Percentiles rank a stretch among this genome's conserved stretches.
These are phyloP conservation scores for Picochlorum sp. DNA, from an alignment of 139 green algal species.

Conservation along the genomic window DNA sequence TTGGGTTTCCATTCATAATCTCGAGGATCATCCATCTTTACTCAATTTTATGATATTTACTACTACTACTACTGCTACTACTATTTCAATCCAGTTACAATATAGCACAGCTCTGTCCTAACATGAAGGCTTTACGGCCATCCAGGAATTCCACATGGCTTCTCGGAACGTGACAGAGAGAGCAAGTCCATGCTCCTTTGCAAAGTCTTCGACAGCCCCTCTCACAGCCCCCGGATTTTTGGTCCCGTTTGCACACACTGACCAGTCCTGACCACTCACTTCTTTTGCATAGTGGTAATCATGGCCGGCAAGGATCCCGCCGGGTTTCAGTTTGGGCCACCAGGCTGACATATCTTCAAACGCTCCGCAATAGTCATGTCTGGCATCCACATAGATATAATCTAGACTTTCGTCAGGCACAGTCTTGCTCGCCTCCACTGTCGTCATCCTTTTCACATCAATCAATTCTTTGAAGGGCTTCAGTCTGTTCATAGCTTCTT, in stretches of 20 bases:
- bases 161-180: background rate
- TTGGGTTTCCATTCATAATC: no score
- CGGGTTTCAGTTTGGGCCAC: conserved; percentile 29
- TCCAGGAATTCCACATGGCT: background rate
- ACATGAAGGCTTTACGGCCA: no score
- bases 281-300: conserved; percentile 12
- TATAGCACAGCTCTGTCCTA: no score
- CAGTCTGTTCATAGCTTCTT: background rate
- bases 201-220: conserved; percentile 35
- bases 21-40: no score
- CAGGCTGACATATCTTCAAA: conserved; percentile 22
- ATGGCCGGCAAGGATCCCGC: conserved; percentile 24
- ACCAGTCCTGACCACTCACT: conserved; percentile 10
- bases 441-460: conserved; percentile 15
- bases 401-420: conserved; percentile 26
- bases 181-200: background rate
- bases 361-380: conserved; percentile 30
- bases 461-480: conserved; percentile 1
- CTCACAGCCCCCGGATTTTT: conserved; percentile 18
- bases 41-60: no score
- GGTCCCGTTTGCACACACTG: conserved; percentile 22
- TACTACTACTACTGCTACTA: no score
- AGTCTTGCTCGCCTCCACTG: conserved; percentile 1
- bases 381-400: conserved; percentile 38
- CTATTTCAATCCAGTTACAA: no score